phyloP scores from a whole-genome alignment of 495 filamentous ascomycete species.

The Xylaria bambusicola region DNA sequence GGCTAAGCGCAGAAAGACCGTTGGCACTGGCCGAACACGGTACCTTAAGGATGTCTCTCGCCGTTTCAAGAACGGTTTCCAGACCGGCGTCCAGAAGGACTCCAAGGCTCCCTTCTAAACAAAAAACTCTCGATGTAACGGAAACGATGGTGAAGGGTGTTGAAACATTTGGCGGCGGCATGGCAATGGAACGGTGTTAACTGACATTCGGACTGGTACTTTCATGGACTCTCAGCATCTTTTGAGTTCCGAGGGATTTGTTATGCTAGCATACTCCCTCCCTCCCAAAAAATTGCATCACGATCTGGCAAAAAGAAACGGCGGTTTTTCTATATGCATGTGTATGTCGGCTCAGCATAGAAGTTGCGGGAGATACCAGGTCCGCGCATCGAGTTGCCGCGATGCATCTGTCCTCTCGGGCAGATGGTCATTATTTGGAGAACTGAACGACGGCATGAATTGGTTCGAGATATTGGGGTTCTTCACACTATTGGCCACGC shows the following conservation, averaged over 20 bases:
- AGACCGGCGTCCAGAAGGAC: constrained; percentile 82
- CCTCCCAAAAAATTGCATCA: constrained; percentile 37
- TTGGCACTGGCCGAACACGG: constrained; percentile 89
- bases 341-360: constrained; percentile 13
- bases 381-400: not conserved
- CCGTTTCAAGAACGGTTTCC: constrained; percentile 96
- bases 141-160: constrained; percentile 29
- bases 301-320: constrained; percentile 33
- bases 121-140: constrained; percentile 13
- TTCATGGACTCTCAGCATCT: constrained; percentile 27
- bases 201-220: constrained; percentile 38
- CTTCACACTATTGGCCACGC: constrained; percentile 53
- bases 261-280: constrained; percentile 30
- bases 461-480: not conserved
- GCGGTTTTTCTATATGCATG: constrained; percentile 15
- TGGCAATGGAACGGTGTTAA: constrained; percentile 38
- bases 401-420: not conserved
- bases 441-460: not conserved
- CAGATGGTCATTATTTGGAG: constrained; percentile 3
- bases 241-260: constrained; percentile 27
- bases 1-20: constrained; percentile 99
- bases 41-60: constrained; percentile 88
- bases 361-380: not conserved
- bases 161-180: constrained; percentile 25
- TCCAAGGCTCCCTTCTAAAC: constrained; percentile 63